Evolutionary conservation across 2,329 filamentous ascomycete species (phyloP).

Genomic region (Phoma sp.): DNA sequence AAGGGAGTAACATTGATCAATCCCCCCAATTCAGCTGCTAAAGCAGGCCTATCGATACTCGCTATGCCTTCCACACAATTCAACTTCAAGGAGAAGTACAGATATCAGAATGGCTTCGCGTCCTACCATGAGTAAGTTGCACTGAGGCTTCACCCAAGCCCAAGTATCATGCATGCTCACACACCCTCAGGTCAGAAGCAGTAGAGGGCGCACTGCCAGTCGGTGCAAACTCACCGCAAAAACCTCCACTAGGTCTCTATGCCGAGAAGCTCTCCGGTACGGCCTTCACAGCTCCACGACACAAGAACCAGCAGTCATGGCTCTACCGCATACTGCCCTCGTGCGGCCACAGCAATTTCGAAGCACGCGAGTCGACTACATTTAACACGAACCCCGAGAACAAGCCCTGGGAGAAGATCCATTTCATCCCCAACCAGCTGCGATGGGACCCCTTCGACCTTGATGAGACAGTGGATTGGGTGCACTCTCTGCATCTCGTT

Average conservation of each 20-base stretch:
- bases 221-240: slow-evolving; percentile 82
- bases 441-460: slow-evolving; percentile 82
- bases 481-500: slow-evolving; percentile 72
- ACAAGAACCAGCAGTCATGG: slow-evolving; percentile 65
- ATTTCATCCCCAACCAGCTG: slow-evolving; percentile 80
- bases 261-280: slow-evolving; percentile 72
- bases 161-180: slow-evolving; percentile 15
- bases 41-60: slow-evolving; percentile 30
- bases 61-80: slow-evolving; percentile 71
- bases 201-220: slow-evolving; percentile 75
- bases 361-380: slow-evolving; percentile 55
- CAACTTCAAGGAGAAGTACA: slow-evolving; percentile 70
- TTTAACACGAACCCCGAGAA: slow-evolving; percentile 60
- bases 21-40: slow-evolving; percentile 14
- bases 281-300: slow-evolving; percentile 63
- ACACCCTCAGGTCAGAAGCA: slow-evolving; percentile 70
- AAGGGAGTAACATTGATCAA: slow-evolving; percentile 35
- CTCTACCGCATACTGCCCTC: slow-evolving; percentile 64
- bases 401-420: slow-evolving; percentile 63
- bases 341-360: slow-evolving; percentile 63
- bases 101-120: slow-evolving; percentile 79
- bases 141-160: not conserved
- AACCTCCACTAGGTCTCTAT: slow-evolving; percentile 78
- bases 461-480: slow-evolving; percentile 71
- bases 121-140: slow-evolving; percentile 75